phyloP scores from a whole-genome alignment of 2,329 filamentous ascomycete species.

The Aspergillus fischeri region DNA sequence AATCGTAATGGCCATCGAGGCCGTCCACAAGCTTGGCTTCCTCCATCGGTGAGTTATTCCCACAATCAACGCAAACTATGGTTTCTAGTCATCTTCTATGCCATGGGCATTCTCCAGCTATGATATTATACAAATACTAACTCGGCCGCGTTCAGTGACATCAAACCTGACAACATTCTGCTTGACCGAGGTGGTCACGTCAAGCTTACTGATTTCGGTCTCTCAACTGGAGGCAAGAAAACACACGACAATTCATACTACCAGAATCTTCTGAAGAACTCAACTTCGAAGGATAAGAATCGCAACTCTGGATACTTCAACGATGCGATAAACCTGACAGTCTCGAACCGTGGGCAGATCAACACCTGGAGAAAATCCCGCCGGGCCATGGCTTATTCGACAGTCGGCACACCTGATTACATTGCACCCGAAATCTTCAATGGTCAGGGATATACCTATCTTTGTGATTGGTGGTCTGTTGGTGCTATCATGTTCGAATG shows the following conservation, averaged over 20 bases:
- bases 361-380: slow-evolving; percentile 98
- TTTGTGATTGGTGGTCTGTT: slow-evolving; percentile 99
- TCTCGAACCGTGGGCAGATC: slow-evolving; percentile 95
- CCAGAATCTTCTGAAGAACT: slow-evolving; percentile 86
- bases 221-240: slow-evolving; percentile 97
- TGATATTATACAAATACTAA: slow-evolving; percentile 14
- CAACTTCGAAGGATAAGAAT: slow-evolving; percentile 66
- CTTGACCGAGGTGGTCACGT: slow-evolving; percentile 94
- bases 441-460: slow-evolving; percentile 90
- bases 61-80: slow-evolving; percentile 1
- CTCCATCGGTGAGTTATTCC: slow-evolving; percentile 76
- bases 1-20: slow-evolving; percentile 96
- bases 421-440: slow-evolving; percentile 98
- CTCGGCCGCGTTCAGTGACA: slow-evolving; percentile 61
- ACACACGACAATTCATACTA: slow-evolving; percentile 98
- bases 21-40: slow-evolving; percentile 95
- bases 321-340: slow-evolving; percentile 96
- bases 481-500: slow-evolving; percentile 99
- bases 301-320: slow-evolving; percentile 85
- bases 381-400: slow-evolving; percentile 94
- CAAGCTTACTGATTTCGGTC: slow-evolving; percentile 95
- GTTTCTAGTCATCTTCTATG: neutral
- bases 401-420: slow-evolving; percentile 96
- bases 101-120: neutral
- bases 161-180: slow-evolving; percentile 98